These are phyloP conservation scores for Stephania yunnanensis DNA, from an alignment of 164 flowering plant genomes.

Conservation along the genomic window DNA sequence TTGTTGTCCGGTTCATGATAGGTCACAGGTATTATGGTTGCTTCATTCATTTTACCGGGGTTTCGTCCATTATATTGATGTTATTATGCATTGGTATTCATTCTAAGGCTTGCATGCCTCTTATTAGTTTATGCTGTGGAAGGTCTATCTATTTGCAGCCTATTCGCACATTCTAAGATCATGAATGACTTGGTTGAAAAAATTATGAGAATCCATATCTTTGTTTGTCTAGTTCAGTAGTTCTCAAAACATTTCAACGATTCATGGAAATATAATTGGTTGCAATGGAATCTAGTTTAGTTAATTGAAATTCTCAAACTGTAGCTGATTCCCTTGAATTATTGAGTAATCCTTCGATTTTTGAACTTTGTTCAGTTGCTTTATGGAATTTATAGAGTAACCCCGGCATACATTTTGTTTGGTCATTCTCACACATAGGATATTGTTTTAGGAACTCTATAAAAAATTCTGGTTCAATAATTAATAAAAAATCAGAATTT, in stretches of 20 bases:
- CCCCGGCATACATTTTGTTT: background rate
- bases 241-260: too few relatives aligned
- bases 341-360: too few relatives aligned
- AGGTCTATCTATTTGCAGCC: background rate
- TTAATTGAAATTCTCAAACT: too few relatives aligned
- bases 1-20: conserved; percentile 89
- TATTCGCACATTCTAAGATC: background rate
- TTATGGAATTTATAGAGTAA: background rate
- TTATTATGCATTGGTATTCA: background rate
- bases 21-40: conserved; percentile 69
- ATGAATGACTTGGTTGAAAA: background rate
- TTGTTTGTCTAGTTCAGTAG: too few relatives aligned
- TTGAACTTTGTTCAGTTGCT: too few relatives aligned
- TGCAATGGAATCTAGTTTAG: too few relatives aligned
- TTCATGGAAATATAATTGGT: too few relatives aligned
- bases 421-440: background rate
- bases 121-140: background rate
- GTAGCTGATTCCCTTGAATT: too few relatives aligned
- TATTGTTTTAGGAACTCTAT: background rate
- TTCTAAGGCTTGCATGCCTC: background rate
- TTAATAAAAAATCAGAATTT: background rate
- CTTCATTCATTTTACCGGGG: background rate
- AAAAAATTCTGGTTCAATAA: background rate
- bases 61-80: background rate
- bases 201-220: too few relatives aligned